phyloP scores from a whole-genome alignment of 768 basidiomycete species.

The Tylopilus sp. region DNA sequence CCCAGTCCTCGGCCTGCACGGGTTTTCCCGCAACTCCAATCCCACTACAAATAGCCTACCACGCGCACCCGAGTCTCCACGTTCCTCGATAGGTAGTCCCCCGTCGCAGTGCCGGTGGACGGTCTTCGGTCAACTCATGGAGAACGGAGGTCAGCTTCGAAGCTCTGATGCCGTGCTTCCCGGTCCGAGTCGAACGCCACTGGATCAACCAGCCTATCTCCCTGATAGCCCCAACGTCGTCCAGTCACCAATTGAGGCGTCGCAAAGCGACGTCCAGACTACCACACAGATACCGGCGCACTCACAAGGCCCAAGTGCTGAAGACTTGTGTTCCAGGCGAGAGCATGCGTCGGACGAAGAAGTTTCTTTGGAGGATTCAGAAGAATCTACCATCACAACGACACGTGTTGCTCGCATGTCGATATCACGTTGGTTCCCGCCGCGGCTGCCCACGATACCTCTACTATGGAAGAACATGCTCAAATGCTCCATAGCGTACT shows the following conservation, averaged over 20 bases:
- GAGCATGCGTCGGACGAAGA: conserved; percentile 7
- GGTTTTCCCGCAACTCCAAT: conserved; percentile 3
- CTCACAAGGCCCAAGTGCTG: background rate
- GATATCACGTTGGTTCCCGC: conserved; percentile 5
- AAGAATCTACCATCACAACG: conserved; percentile 5
- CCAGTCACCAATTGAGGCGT: conserved; percentile 2
- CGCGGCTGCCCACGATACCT: conserved; percentile 39
- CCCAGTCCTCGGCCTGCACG: conserved; percentile 9
- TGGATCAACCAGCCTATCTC: background rate
- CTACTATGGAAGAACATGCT: conserved; percentile 67
- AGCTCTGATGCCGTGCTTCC: background rate
- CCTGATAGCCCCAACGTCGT: background rate
- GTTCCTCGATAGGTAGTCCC: conserved; percentile 4
- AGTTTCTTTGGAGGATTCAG: conserved; percentile 12
- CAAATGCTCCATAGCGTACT: conserved; percentile 91
- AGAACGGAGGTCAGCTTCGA: conserved; percentile 51
- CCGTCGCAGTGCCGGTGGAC: conserved; percentile 48
- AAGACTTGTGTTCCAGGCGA: background rate
- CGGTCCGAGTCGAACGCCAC: conserved; percentile 3
- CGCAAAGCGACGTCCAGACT: background rate
- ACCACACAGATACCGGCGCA: background rate
- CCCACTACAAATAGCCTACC: conserved; percentile 9
- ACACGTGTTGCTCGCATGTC: conserved; percentile 10
- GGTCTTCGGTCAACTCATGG: conserved; percentile 69
- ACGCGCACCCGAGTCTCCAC: conserved; percentile 14